Conservation (phyloP, 208 protist genomes). For the Acanthamoeba castellanii region DNA sequence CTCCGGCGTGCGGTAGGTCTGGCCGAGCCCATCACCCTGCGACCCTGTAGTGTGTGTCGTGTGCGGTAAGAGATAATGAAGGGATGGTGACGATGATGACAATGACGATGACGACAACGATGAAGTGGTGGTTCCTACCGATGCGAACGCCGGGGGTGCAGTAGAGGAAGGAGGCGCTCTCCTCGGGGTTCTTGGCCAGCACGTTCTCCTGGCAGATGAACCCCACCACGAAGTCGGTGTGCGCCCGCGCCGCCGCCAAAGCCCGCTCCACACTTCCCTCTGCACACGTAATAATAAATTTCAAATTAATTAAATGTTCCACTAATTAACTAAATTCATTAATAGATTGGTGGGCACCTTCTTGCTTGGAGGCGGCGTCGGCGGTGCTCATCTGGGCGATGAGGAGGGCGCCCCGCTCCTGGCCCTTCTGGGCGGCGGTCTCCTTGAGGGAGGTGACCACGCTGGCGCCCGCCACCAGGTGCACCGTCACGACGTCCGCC, state of each 20-base stretch:
- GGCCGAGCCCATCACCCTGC: slow-evolving; percentile 67
- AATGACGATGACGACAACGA: not conserved
- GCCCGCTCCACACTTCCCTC: slow-evolving; percentile 43
- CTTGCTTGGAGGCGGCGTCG: slow-evolving; percentile 68
- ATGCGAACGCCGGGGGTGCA: slow-evolving; percentile 72
- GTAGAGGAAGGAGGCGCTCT: slow-evolving; percentile 60
- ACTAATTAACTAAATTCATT: too few relatives aligned
- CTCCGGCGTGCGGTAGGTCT: slow-evolving; percentile 73
- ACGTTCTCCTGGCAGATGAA: slow-evolving; percentile 88
- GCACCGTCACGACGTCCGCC: slow-evolving; percentile 88
- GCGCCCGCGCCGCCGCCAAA: slow-evolving; percentile 66
- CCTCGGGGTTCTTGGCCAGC: slow-evolving; percentile 13
- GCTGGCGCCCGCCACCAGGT: slow-evolving; percentile 82
- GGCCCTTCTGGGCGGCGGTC: slow-evolving; percentile 65
- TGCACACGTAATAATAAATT: slow-evolving; percentile 44
- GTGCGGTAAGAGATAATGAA: not conserved
- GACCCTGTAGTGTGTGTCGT: slow-evolving; percentile 2
- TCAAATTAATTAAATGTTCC: not conserved
- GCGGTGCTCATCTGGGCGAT: slow-evolving; percentile 75
- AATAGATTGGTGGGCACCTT: slow-evolving; percentile 16
- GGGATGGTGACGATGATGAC: not conserved
- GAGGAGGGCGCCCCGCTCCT: slow-evolving; percentile 65
- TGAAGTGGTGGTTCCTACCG: not conserved
- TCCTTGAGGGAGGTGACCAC: slow-evolving; percentile 71
- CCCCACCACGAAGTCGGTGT: slow-evolving; percentile 89